These are phyloP conservation scores for Gossypium arboreum DNA, from an alignment of 345 rosid species.

Conservation along the genomic window DNA sequence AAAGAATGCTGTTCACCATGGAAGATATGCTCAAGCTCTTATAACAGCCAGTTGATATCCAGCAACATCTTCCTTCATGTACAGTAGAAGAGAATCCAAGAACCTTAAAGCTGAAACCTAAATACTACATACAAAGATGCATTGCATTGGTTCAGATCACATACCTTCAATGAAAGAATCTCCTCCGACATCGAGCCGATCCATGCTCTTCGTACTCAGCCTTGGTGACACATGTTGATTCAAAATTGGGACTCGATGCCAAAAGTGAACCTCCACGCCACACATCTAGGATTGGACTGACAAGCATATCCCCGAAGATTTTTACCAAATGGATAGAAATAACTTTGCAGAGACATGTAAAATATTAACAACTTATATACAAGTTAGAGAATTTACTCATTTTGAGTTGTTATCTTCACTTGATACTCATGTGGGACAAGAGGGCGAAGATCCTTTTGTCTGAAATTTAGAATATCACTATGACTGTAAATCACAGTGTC, in stretches of 20 bases:
- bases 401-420: constrained; percentile 77
- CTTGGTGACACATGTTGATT: constrained; percentile 86
- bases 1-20: no score
- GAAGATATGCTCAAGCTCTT: no score
- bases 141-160: neutral
- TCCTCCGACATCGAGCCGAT: constrained; percentile 74
- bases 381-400: constrained; percentile 54
- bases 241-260: constrained; percentile 89
- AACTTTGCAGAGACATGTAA: constrained; percentile 5
- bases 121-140: neutral
- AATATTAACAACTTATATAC: neutral
- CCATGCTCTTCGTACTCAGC: constrained; percentile 93
- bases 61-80: no score
- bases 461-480: constrained; percentile 31
- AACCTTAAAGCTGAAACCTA: neutral
- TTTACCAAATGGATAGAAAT: constrained; percentile 8
- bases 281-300: constrained; percentile 84
- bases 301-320: constrained; percentile 3
- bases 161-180: constrained; percentile 63
- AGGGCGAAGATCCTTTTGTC: constrained; percentile 88
- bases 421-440: constrained; percentile 74
- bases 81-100: no score
- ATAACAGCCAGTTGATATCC: no score
- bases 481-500: neutral
- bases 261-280: constrained; percentile 97